Conservation (phyloP, 1,139 yeast genomes). For the Debaryomyces udenii region DNA sequence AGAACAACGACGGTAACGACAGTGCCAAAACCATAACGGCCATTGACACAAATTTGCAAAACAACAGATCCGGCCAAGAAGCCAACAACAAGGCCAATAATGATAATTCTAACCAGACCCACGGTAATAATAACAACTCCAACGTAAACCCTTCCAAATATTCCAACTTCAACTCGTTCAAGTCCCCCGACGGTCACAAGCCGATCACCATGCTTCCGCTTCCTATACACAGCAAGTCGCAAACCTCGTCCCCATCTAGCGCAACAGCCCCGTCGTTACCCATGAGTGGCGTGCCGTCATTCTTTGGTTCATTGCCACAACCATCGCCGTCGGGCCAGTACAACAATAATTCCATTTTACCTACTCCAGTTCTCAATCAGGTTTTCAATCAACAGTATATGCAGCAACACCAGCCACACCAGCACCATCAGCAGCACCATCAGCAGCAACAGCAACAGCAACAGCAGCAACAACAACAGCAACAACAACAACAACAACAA, state of each 20-base stretch:
- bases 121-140: conserved; percentile 15
- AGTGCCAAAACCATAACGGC: conserved; percentile 46
- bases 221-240: conserved; percentile 44
- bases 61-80: not conserved
- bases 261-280: conserved; percentile 47
- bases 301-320: conserved; percentile 34
- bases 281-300: conserved; percentile 23
- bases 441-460: conserved; percentile 15
- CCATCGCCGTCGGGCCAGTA: conserved; percentile 32
- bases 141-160: conserved; percentile 19
- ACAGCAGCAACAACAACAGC: conserved; percentile 13
- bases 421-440: conserved; percentile 14
- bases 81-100: conserved; percentile 9
- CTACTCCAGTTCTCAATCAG: conserved; percentile 43
- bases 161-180: conserved; percentile 35
- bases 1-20: conserved; percentile 23
- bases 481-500: conserved; percentile 8
- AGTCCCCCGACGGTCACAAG: conserved; percentile 41
- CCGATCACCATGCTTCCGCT: conserved; percentile 41
- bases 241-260: conserved; percentile 47
- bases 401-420: conserved; percentile 17
- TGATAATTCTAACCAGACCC: conserved; percentile 9
- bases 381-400: conserved; percentile 27
- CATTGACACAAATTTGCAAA: conserved; percentile 25
- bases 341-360: conserved; percentile 26